A percentile compares a stretch with the other conserved stretches of the same genome.
phyloP scores from a whole-genome alignment of 495 filamentous ascomycete genomes.

The Podospora sp. region DNA sequence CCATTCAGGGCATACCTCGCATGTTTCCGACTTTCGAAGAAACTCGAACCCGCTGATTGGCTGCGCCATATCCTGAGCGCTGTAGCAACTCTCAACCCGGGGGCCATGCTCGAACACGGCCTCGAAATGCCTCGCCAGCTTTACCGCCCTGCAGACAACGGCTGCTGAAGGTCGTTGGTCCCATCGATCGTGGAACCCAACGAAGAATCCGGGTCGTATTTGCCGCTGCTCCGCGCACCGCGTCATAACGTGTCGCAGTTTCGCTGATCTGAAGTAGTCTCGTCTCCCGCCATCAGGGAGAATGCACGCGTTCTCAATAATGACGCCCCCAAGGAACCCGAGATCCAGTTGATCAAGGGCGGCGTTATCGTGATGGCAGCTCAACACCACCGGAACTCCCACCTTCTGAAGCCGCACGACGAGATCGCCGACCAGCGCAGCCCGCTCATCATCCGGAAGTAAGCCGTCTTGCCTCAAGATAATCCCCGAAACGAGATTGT shows the following conservation, averaged over 20 bases:
- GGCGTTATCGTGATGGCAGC: slow-evolving; percentile 14
- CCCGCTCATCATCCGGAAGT: neutral
- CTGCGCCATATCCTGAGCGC: neutral
- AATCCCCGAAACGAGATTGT: slow-evolving; percentile 3
- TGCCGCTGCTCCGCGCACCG: slow-evolving; percentile 20
- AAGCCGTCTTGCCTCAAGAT: neutral
- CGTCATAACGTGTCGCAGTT: slow-evolving; percentile 45
- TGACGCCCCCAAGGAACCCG: slow-evolving; percentile 37
- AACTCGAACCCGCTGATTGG: slow-evolving; percentile 31
- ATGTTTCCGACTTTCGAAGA: slow-evolving; percentile 28
- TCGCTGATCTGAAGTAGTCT: slow-evolving; percentile 52
- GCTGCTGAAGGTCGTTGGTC: slow-evolving; percentile 23
- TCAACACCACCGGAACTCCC: slow-evolving; percentile 22
- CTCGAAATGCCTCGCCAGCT: slow-evolving; percentile 33
- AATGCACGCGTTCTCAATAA: slow-evolving; percentile 55
- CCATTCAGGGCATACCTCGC: slow-evolving; percentile 24
- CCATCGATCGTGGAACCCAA: slow-evolving; percentile 33
- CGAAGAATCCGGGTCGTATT: slow-evolving; percentile 25
- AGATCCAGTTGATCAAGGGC: slow-evolving; percentile 18
- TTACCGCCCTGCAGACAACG: slow-evolving; percentile 29
- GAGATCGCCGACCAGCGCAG: neutral
- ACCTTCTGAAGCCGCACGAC: slow-evolving; percentile 14
- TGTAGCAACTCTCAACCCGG: neutral
- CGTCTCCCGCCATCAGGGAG: slow-evolving; percentile 49
- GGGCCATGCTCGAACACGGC: slow-evolving; percentile 31